Evolutionary conservation across 345 rosid species (phyloP).

Genomic region (Schrenkiella parvula): DNA sequence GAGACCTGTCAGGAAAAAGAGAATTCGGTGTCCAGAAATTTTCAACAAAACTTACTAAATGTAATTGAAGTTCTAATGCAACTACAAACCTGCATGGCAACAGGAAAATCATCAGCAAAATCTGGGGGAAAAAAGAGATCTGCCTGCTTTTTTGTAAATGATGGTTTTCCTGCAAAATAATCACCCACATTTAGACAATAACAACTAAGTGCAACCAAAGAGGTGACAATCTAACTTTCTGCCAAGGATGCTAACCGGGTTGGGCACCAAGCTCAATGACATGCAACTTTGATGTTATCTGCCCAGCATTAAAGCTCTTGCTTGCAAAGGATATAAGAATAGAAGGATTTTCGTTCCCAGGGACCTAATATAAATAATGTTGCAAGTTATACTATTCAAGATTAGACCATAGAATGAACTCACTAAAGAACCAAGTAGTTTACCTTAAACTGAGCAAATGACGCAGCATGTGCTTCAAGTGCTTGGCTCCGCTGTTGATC

Average conservation of each 20-base stretch:
- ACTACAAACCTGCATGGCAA: slow-evolving; percentile 87
- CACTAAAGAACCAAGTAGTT: neutral
- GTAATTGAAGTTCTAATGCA: slow-evolving; percentile 4
- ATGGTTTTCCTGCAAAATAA: slow-evolving; percentile 69
- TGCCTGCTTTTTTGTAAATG: slow-evolving; percentile 93
- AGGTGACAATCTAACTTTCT: neutral
- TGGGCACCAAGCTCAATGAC: slow-evolving; percentile 98
- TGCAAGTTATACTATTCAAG: slow-evolving; percentile 1
- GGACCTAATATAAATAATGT: slow-evolving; percentile 45
- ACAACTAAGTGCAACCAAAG: neutral
- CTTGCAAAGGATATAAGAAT: slow-evolving; percentile 86
- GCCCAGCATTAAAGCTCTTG: slow-evolving; percentile 86
- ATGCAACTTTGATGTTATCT: slow-evolving; percentile 87
- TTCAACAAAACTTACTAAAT: neutral
- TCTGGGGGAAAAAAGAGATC: slow-evolving; percentile 99
- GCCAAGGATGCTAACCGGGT: slow-evolving; percentile 51
- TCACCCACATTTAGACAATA: neutral
- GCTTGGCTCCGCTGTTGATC: slow-evolving; percentile 99
- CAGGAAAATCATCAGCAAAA: slow-evolving; percentile 98
- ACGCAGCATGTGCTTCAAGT: slow-evolving; percentile 99
- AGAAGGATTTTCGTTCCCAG: slow-evolving; percentile 98
- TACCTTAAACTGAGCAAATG: slow-evolving; percentile 91
- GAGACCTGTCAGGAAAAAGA: slow-evolving; percentile 68
- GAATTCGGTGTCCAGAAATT: neutral
- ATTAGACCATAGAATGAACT: slow-evolving; percentile 2